A percentile compares a stretch with the other conserved stretches of the same genome.
Conservation (phyloP, 108 stramenopile species). For the Skeletonema potamos region DNA sequence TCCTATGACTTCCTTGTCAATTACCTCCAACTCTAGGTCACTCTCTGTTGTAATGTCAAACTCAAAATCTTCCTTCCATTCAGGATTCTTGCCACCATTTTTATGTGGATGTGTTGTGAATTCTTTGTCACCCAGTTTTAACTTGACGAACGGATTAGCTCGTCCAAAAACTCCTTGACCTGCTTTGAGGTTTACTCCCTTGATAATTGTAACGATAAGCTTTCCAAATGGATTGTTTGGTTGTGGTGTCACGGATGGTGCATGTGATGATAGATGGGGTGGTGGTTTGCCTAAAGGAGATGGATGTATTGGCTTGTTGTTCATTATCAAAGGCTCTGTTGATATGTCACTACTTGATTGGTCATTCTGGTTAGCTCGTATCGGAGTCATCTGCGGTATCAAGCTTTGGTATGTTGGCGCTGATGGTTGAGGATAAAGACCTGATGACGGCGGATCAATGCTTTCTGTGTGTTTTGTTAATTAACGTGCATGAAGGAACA, state of each 20-base stretch:
- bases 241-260: slow-evolving; percentile 34
- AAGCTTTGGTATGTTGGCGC: slow-evolving; percentile 9
- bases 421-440: slow-evolving; percentile 21
- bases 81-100: slow-evolving; percentile 79
- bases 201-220: slow-evolving; percentile 60
- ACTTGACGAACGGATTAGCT: slow-evolving; percentile 75
- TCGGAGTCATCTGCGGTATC: slow-evolving; percentile 35
- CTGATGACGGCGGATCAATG: slow-evolving; percentile 12
- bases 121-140: slow-evolving; percentile 59
- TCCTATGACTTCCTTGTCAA: slow-evolving; percentile 79
- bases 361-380: slow-evolving; percentile 13
- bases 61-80: slow-evolving; percentile 81
- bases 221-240: slow-evolving; percentile 56
- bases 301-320: slow-evolving; percentile 6
- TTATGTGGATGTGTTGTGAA: slow-evolving; percentile 52
- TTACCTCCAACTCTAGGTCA: slow-evolving; percentile 65
- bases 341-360: background rate
- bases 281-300: slow-evolving; percentile 41
- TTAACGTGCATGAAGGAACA: background rate
- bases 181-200: slow-evolving; percentile 75
- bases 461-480: background rate
- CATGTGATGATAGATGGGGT: slow-evolving; percentile 42
- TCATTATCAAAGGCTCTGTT: slow-evolving; percentile 8
- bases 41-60: slow-evolving; percentile 83
- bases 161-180: slow-evolving; percentile 82